These are phyloP conservation scores for Saccharum officinarum DNA, from an alignment of 176 grass and related monocot species.

Conservation along the genomic window DNA sequence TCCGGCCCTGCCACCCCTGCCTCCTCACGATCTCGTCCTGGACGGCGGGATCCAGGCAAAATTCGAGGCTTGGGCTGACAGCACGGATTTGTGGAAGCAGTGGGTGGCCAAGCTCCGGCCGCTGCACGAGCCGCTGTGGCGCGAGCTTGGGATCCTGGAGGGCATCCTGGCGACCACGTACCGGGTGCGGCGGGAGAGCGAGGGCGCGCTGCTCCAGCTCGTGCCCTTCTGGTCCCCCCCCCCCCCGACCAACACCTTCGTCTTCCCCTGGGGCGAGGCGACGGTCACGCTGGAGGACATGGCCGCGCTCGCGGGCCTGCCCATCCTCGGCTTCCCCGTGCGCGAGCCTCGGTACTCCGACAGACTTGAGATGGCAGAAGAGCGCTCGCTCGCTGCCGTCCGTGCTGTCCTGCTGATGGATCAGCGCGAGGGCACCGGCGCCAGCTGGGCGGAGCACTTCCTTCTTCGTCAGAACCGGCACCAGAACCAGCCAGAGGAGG, in stretches of 20 bases:
- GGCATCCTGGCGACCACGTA: constrained; percentile 31
- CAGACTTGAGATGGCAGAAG: background rate
- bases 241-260: constrained; percentile 40
- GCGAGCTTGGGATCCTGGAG: constrained; percentile 29
- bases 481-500: too few species aligned
- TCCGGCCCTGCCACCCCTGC: background rate
- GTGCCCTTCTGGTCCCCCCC: constrained; percentile 36
- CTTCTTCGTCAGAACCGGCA: background rate
- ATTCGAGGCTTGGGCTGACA: constrained; percentile 36
- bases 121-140: constrained; percentile 30
- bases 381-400: background rate
- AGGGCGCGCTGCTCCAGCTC: constrained; percentile 31
- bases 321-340: constrained; percentile 32
- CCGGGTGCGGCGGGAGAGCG: constrained; percentile 10
- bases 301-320: constrained; percentile 27
- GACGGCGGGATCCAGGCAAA: background rate
- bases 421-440: background rate
- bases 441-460: background rate
- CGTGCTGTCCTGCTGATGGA: background rate
- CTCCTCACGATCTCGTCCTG: background rate
- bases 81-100: background rate
- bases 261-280: constrained; percentile 58
- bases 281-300: constrained; percentile 54
- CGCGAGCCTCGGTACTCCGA: background rate
- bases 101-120: constrained; percentile 52